Evolutionary conservation across 148 eudicot genomes (phyloP), one percentile per base, ranked within the genome.

Genomic region (Arctostaphylos glauca): DNA sequence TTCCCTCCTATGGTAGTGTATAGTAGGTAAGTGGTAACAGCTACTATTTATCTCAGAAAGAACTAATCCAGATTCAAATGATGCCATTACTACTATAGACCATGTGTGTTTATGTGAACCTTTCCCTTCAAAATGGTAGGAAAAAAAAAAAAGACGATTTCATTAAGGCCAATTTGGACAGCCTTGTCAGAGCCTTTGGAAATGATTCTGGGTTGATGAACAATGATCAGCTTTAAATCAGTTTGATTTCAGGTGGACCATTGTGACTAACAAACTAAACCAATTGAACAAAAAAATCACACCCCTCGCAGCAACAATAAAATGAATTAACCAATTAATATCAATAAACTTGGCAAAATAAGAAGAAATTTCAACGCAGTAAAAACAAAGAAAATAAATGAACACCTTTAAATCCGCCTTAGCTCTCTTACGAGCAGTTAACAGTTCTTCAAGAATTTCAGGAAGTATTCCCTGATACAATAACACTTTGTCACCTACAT

Each of bases 361-460:
- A 50, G 54, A 72, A 76, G 31, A 83, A 3, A 62, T 31, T 55
- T 56, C 44, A 16, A 79, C 58, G 18, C 38, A 56, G 49, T 59
- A 19, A 67, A 77, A 59, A 58, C 12, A 6, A n/a, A 49, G 76
- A 21, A 59, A 84, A 49, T 58, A 81, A 38, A 58, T 62, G 43
- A 23, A 64, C 82, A 96, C 99, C 98, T 97, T 97, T 56, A 97
- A 85, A 91, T 97, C 99, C 23, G 97, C 98, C 91, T 97, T 97
- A 64, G 99, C 99, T 86, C 97, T 94, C 89, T 87, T 97, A 77
- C 99, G 97, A 87, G 99, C 99, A 88, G 92, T 81, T 87, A 97
- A 84, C 78, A 97, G 94, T 86, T 97, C 99, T 90, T 97, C 99
- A 59, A 97, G 98, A 89, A 97, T 97, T 91, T 97, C 99, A 41